These are phyloP conservation scores for Mesotaenium endlicherianum DNA, from an alignment of 139 green algal species.

Conservation along the genomic window DNA sequence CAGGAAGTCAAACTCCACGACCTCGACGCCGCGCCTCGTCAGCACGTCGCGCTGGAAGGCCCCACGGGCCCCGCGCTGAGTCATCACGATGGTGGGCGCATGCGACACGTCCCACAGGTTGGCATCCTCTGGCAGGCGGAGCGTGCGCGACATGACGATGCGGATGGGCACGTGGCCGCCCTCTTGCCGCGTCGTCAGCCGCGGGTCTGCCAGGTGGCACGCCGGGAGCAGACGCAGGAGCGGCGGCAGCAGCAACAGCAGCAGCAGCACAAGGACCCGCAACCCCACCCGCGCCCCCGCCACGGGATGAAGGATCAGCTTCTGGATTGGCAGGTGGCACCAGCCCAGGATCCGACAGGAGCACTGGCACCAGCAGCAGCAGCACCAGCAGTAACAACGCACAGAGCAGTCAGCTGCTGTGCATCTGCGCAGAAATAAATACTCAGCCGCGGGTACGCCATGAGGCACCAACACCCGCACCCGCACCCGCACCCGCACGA, in stretches of 20 bases:
- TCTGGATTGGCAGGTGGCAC: too few relatives aligned
- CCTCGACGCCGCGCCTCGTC: conserved; percentile 76
- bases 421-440: too few relatives aligned
- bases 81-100: conserved; percentile 96
- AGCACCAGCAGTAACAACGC: neutral
- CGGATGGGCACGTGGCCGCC: conserved; percentile 79
- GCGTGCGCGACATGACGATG: conserved; percentile 87
- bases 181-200: conserved; percentile 87
- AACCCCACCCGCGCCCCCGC: too few relatives aligned
- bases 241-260: neutral
- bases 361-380: too few relatives aligned
- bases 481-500: neutral
- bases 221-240: neutral
- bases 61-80: conserved; percentile 74
- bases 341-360: too few relatives aligned
- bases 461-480: neutral
- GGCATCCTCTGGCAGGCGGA: conserved; percentile 87
- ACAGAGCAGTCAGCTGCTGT: neutral
- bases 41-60: conserved; percentile 47
- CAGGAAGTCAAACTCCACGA: conserved; percentile 98
- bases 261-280: too few relatives aligned
- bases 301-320: too few relatives aligned
- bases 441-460: too few relatives aligned
- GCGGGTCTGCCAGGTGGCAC: conserved; percentile 68
- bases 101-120: conserved; percentile 83